Percentiles rank a stretch among this genome's conserved stretches.
phyloP scores from a whole-genome alignment of 1,139 yeast species.

The Taphrina wiesneri region DNA sequence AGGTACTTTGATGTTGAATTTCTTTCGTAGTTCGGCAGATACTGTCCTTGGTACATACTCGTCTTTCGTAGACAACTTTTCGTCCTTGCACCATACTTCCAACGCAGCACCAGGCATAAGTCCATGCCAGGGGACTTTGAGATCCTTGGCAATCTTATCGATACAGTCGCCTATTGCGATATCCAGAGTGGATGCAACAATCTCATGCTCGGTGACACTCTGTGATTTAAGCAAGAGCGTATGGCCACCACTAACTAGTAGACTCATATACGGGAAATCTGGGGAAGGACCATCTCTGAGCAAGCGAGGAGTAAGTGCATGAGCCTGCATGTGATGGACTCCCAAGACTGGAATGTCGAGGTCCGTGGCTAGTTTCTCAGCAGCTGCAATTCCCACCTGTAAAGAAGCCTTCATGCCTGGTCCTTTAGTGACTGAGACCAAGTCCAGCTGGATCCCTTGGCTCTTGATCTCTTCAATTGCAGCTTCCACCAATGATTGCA shows the following conservation, averaged over 20 bases:
- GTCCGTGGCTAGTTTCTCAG: slow-evolving; percentile 79
- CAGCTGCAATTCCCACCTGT: slow-evolving; percentile 77
- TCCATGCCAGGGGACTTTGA: slow-evolving; percentile 65
- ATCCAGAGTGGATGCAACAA: slow-evolving; percentile 74
- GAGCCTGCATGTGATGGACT: slow-evolving; percentile 93
- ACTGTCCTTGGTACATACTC: neutral
- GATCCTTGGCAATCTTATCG: slow-evolving; percentile 86
- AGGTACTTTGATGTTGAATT: slow-evolving; percentile 47
- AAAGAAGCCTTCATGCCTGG: slow-evolving; percentile 96
- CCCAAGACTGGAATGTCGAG: slow-evolving; percentile 79
- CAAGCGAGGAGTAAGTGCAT: slow-evolving; percentile 69
- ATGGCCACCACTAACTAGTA: slow-evolving; percentile 92
- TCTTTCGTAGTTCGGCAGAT: slow-evolving; percentile 6
- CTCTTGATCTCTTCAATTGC: slow-evolving; percentile 43
- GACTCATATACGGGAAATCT: slow-evolving; percentile 72
- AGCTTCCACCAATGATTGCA: slow-evolving; percentile 53
- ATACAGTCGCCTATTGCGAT: slow-evolving; percentile 92
- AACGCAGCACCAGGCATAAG: slow-evolving; percentile 83
- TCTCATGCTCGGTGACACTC: slow-evolving; percentile 63
- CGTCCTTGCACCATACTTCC: slow-evolving; percentile 56
- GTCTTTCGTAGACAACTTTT: neutral
- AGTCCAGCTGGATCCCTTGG: slow-evolving; percentile 54
- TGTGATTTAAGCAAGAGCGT: slow-evolving; percentile 77
- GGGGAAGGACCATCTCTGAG: slow-evolving; percentile 53
- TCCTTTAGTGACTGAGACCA: slow-evolving; percentile 88